phyloP scores from a whole-genome alignment of 441 rosid genomes.

The Syzygium syzygioides region DNA sequence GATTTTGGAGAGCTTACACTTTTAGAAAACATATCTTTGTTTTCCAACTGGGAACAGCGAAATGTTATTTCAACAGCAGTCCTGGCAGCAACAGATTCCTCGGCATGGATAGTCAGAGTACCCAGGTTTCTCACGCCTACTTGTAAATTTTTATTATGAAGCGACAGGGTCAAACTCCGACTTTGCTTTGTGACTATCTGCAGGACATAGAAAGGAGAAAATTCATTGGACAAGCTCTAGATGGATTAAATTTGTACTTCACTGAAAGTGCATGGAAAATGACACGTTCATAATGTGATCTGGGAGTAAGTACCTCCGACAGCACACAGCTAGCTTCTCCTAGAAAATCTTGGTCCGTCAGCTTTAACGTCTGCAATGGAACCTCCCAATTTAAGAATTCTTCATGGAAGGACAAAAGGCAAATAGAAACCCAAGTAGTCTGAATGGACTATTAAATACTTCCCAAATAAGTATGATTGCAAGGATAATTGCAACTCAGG shows the following conservation, averaged over 20 bases:
- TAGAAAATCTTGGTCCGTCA: constrained; percentile 68
- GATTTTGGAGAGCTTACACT: constrained; percentile 42
- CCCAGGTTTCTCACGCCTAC: constrained; percentile 40
- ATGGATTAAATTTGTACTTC: background rate
- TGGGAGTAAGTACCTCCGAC: constrained; percentile 41
- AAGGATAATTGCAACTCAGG: background rate
- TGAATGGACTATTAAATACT: background rate
- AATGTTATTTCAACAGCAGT: constrained; percentile 43
- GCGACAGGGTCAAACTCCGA: constrained; percentile 41
- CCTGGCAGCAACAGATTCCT: constrained; percentile 59
- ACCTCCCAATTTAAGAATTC: background rate
- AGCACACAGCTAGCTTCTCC: constrained; percentile 78
- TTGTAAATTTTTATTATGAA: constrained; percentile 28
- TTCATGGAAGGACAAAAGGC: background rate
- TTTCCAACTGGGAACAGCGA: constrained; percentile 48
- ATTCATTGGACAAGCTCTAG: background rate
- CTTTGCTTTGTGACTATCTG: constrained; percentile 59
- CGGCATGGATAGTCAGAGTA: constrained; percentile 56
- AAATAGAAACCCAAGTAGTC: background rate
- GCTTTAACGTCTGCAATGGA: constrained; percentile 47
- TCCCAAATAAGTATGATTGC: background rate
- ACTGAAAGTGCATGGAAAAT: background rate
- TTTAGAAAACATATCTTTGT: constrained; percentile 67
- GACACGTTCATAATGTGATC: background rate
- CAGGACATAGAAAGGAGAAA: background rate